Evolutionary conservation across 116 monocot genomes (phyloP), one percentile per base, ranked within the genome.

Genomic region (Zostera marina): DNA sequence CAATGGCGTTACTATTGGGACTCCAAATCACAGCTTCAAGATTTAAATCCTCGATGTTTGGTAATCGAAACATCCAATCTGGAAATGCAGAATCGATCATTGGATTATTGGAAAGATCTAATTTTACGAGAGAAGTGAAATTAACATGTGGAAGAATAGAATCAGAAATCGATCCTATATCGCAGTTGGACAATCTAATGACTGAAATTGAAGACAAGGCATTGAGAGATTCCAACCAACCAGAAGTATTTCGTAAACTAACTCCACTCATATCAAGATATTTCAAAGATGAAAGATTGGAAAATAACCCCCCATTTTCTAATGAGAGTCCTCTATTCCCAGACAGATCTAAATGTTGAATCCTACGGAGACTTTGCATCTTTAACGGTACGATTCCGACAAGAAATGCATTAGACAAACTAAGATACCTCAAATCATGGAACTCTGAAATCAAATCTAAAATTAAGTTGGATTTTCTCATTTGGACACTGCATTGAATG

Each of bases 291-390:
- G 15, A 11, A 32, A 32, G 32, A 32, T 32, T 32, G 5, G 32
- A 32, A 32, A 32, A 32, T 5, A 32, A 32, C 4, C 2, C 5
- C 1, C 32, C 32, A 32, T 2, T 32, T 32, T 1, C 4, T 3
- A 32, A 5, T 32, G 32, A 3, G 32, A 32, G 32, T 32, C 32
- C 32, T 32, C 4, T 32, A 5, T 32, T 32, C 4, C 2, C 2
- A 32, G 53, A 63, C 0, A 81, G 47, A 44, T 68, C 67, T 9
- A 77, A 71, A 42, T 38, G 9, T 0, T 12, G 41, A 8, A 74
- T 42, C 1, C 12, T 68, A 0, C 71, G 46, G 13, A 81, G 70
- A n/a, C 77, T 74, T 3, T 74, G 61, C 15, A 77, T 68, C 52
- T 49, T 44, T 17, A 47, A 46, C 21, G 77, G 81, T 7, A 82